Evolutionary conservation across 306 rosid species (phyloP).

Genomic region (Malus domestica): ASM211411v1 NC_041796.1:11820501-11821000

Average conservation of each 20-base stretch:
- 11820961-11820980: too few relatives aligned
- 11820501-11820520: background rate
- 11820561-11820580: background rate
- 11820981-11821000: background rate
- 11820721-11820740: background rate
- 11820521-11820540: constrained; percentile 3
- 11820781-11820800: background rate
- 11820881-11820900: too few relatives aligned
- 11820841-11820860: background rate
- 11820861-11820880: background rate
- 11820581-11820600: background rate
- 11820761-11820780: background rate
- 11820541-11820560: background rate
- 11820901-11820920: background rate
- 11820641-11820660: background rate
- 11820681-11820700: background rate
- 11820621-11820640: background rate
- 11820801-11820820: background rate
- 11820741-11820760: background rate
- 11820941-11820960: background rate
- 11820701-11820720: background rate
- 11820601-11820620: background rate
- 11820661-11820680: background rate
- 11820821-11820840: background rate
- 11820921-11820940: too few relatives aligned